These are phyloP conservation scores for Fusarium graminum DNA, from an alignment of 2,329 filamentous ascomycete genomes.

Conservation along the genomic window DNA sequence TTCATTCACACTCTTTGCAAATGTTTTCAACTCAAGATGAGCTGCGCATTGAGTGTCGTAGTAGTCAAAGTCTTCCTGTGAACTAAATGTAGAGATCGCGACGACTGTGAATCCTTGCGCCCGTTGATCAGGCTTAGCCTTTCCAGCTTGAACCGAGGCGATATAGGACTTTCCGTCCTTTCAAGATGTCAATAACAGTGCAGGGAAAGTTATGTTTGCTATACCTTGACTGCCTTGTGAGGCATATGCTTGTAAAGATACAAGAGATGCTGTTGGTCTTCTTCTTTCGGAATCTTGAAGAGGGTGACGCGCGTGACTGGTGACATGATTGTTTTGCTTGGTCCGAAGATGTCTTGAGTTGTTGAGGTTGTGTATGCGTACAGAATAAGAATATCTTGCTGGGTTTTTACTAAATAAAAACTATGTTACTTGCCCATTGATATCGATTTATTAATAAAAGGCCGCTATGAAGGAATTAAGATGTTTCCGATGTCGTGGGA, in stretches of 20 bases:
- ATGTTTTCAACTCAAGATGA: slow-evolving; percentile 50
- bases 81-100: slow-evolving; percentile 68
- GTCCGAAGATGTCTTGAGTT: neutral
- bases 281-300: slow-evolving; percentile 55
- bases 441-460: no score
- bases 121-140: slow-evolving; percentile 65
- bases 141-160: slow-evolving; percentile 61
- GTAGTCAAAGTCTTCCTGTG: slow-evolving; percentile 70
- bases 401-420: no score
- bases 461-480: no score
- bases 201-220: accelerated
- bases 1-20: slow-evolving; percentile 51
- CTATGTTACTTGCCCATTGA: no score
- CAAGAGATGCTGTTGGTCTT: slow-evolving; percentile 51
- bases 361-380: neutral
- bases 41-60: slow-evolving; percentile 65
- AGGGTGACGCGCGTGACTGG: slow-evolving; percentile 53
- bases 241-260: slow-evolving; percentile 53
- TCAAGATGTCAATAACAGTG: accelerated
- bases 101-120: slow-evolving; percentile 70
- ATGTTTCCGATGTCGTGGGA: neutral
- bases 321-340: slow-evolving; percentile 20
- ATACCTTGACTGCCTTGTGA: slow-evolving; percentile 51
- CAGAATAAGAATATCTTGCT: no score
- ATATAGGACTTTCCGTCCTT: slow-evolving; percentile 75